A percentile compares a stretch with the other conserved stretches of the same genome.
These are phyloP conservation scores for Pseudohalonectria lignicola DNA, from an alignment of 2,329 filamentous ascomycete species.

Conservation along the genomic window DNA sequence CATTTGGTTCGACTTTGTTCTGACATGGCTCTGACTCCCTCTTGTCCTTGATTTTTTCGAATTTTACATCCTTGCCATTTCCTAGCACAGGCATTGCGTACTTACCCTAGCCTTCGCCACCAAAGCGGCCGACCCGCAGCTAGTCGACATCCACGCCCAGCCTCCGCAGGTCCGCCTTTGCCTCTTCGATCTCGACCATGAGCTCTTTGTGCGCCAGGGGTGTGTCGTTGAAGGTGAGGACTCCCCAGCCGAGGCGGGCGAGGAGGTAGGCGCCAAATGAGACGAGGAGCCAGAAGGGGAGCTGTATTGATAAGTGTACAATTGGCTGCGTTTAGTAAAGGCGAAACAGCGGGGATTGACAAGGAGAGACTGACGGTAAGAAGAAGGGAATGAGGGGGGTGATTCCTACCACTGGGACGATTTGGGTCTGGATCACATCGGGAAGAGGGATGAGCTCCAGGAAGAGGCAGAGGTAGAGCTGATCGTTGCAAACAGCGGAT, in stretches of 20 bases:
- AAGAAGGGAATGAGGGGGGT: too few species aligned
- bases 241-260: constrained; percentile 81
- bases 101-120: too few species aligned
- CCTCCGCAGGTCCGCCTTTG: constrained; percentile 60
- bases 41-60: too few species aligned
- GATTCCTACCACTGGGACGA: constrained; percentile 81
- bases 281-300: constrained; percentile 88
- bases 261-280: constrained; percentile 87
- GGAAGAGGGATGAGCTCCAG: constrained; percentile 76
- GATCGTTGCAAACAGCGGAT: constrained; percentile 3
- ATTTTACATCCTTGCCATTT: too few species aligned
- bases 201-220: constrained; percentile 84
- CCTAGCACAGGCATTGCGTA: too few species aligned
- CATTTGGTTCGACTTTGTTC: too few species aligned
- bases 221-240: constrained; percentile 94
- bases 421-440: constrained; percentile 63
- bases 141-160: constrained; percentile 73
- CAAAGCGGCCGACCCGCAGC: too few species aligned
- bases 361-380: too few species aligned
- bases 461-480: constrained; percentile 86
- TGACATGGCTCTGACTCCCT: too few species aligned
- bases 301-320: constrained; percentile 49
- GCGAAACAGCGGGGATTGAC: too few species aligned
- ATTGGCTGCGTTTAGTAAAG: too few species aligned
- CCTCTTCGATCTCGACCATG: constrained; percentile 71